Conservation (phyloP, 345 rosid genomes). For the Salix arbutifolia region DNA sequence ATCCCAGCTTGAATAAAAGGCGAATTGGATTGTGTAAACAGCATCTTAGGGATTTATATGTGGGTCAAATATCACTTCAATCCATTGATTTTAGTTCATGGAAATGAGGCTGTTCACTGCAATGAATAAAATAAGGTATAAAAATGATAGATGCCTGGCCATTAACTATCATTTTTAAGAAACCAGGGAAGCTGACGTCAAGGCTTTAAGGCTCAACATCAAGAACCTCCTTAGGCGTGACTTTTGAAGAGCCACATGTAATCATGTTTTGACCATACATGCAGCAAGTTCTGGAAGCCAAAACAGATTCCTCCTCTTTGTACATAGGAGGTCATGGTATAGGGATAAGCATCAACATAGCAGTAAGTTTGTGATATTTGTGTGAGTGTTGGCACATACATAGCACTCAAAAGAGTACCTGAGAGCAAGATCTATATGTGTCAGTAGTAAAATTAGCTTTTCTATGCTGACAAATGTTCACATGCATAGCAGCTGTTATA, state of each 20-base stretch:
- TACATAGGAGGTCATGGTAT: too few species aligned
- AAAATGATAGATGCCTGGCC: background rate
- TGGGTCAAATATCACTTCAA: conserved; percentile 75
- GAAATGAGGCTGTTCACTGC: conserved; percentile 30
- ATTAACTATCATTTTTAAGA: background rate
- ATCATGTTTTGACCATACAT: too few species aligned
- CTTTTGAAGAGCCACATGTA: background rate
- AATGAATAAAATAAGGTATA: background rate
- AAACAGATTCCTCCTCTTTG: too few species aligned
- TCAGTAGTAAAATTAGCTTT: too few species aligned
- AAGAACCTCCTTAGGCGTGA: background rate
- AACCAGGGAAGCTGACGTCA: background rate
- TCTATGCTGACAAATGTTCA: too few species aligned
- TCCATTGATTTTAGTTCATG: conserved; percentile 74
- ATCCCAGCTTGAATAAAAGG: conserved; percentile 78
- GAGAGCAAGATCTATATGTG: too few species aligned
- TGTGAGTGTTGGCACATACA: too few species aligned
- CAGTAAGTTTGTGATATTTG: too few species aligned
- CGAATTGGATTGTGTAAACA: conserved; percentile 69
- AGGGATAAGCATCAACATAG: too few species aligned
- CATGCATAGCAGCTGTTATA: too few species aligned
- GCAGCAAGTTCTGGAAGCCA: too few species aligned
- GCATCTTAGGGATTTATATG: conserved; percentile 63
- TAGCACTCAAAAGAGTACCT: too few species aligned
- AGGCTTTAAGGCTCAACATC: background rate